Conservation (phyloP, 2,329 filamentous ascomycete species). For the Fusarium sp. region DNA sequence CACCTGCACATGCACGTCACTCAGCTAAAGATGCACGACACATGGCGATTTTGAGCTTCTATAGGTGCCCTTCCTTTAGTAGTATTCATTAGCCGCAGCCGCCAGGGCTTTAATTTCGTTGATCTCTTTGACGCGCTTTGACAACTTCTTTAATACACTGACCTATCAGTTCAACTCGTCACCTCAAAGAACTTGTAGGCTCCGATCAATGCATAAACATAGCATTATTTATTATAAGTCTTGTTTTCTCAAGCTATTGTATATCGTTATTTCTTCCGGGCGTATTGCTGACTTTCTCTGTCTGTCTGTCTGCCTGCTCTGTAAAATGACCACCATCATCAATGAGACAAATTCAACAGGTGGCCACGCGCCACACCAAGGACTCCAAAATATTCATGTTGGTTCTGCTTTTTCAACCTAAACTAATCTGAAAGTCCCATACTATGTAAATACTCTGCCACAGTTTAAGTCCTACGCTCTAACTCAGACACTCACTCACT, state of each 20-base stretch:
- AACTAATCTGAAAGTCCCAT: constrained; percentile 3
- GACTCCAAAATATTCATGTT: not conserved
- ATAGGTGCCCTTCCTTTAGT: constrained; percentile 15
- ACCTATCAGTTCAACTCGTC: not conserved
- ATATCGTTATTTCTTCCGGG: not conserved
- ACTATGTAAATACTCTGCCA: constrained; percentile 12
- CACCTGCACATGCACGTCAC: constrained; percentile 35
- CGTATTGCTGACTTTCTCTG: not conserved
- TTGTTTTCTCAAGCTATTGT: not conserved
- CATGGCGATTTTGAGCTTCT: constrained; percentile 5
- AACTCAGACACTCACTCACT: constrained; percentile 9
- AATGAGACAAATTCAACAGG: constrained; percentile 26
- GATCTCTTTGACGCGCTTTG: constrained; percentile 15
- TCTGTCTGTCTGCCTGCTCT: not conserved
- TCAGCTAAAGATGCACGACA: constrained; percentile 34
- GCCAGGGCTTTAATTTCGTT: not conserved
- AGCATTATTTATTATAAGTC: not conserved
- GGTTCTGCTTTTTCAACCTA: not conserved
- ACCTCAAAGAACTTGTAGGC: constrained; percentile 5
- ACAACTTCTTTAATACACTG: not conserved
- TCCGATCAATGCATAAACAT: not conserved
- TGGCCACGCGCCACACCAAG: constrained; percentile 23
- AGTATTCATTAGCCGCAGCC: constrained; percentile 11
- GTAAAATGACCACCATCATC: constrained; percentile 28
- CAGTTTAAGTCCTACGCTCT: constrained; percentile 21